Evolutionary conservation across 257 asterid genomes (phyloP).

Genomic region (Nyctanthes arbortristis): DNA sequence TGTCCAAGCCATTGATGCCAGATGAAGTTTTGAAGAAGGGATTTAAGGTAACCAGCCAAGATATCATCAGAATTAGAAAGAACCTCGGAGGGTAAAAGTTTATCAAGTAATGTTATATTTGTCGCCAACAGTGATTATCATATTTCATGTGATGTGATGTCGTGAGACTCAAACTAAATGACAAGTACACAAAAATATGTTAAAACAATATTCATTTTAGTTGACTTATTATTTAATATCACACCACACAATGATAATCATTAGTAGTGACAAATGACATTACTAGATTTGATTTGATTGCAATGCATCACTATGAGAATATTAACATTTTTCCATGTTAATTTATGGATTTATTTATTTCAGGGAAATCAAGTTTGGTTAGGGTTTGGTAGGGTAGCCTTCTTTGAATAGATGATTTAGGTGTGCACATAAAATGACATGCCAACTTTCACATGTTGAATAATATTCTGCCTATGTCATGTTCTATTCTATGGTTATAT

Average conservation of each 20-base stretch:
- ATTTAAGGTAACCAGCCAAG: constrained; percentile 42
- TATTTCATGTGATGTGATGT: too few species aligned
- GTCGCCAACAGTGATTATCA: too few species aligned
- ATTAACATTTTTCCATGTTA: background rate
- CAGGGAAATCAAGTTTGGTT: constrained; percentile 14
- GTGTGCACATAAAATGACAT: constrained; percentile 25
- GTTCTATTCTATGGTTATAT: too few species aligned
- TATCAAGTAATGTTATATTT: too few species aligned
- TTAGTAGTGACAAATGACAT: too few species aligned
- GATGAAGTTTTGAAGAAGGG: constrained; percentile 45
- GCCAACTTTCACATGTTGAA: constrained; percentile 29
- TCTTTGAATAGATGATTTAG: constrained; percentile 8
- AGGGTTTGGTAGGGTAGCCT: constrained; percentile 5
- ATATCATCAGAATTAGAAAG: constrained; percentile 39
- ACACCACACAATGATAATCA: too few species aligned
- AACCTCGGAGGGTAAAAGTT: constrained; percentile 51
- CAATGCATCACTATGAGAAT: background rate
- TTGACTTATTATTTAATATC: too few species aligned
- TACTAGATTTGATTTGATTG: too few species aligned
- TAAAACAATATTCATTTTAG: too few species aligned
- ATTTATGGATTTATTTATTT: constrained; percentile 2
- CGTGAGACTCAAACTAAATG: too few species aligned
- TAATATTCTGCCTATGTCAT: background rate
- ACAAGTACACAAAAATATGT: too few species aligned
- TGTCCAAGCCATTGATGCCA: constrained; percentile 27